Evolutionary conservation across 1,284 basidiomycete genomes (phyloP), one percentile per base, ranked within the genome.

Genomic region (Tilletia walkeri): DNA sequence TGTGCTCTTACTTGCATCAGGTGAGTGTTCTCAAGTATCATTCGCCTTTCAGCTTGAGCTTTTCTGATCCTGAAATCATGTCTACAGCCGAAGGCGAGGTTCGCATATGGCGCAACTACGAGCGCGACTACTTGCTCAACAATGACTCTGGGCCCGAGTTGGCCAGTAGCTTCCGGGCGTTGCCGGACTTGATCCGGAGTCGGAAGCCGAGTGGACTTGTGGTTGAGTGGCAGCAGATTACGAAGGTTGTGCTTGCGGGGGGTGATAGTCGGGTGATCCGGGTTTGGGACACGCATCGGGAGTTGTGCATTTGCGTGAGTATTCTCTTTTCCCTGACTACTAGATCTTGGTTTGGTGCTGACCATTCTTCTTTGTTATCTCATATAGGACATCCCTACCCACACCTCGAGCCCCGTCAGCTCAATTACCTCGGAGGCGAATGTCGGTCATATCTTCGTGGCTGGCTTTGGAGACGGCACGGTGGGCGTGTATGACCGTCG

Each of bases 261-360:
- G 96, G 96, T 6, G 95, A 99, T 84, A 92, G 93, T 66, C 89
- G 90, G 69, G 90, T 91, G 47, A 90, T 99, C 71, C 88, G 94
- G 67, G 88, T 95, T 0, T 99, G 96, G 96, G 95, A 99, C 83
- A 95, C 94, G 12, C 90, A 93, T 76, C 91, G 92, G 14, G 95
- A 99, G 84, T 89, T 89, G 30, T 90, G 92, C 78, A 86, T 92
- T 47, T 85, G 92, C 84, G 93, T 94, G 76, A 78, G 90, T 79
- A 65, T 45, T 61, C 47, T 1, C 30, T 39, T 39, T 30, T 30
- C 24, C 36, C 30, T 53, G 36, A 39, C 53, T 36, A 18, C 54
- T 6, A 34, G 36, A 30, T 67, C 24, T 30, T 30, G 24, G 24
- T 30, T 30, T 1, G 24, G 24, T 30, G 24, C 24, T 30, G 24